phyloP scores from a whole-genome alignment of 805 yeast species.

The Ogataea nonfermentans region DNA sequence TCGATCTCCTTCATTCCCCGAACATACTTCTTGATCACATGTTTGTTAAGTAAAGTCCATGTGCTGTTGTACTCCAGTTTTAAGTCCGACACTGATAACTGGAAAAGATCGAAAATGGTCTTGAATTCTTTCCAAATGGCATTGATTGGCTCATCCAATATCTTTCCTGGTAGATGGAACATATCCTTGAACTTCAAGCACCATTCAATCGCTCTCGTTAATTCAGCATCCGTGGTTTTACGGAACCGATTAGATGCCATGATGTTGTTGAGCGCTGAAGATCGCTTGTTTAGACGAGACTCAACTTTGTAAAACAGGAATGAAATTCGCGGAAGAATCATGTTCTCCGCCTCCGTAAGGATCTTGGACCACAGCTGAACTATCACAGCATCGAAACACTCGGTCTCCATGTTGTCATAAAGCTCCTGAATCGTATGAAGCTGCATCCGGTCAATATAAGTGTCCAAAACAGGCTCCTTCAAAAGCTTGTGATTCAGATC shows the following conservation, averaged over 20 bases:
- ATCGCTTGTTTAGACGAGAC: constrained; percentile 19
- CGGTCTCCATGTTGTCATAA: constrained; percentile 32
- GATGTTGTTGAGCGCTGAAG: constrained; percentile 13
- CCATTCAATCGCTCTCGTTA: constrained; percentile 33
- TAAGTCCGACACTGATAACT: constrained; percentile 16
- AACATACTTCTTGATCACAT: constrained; percentile 20
- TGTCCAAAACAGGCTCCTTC: constrained; percentile 26
- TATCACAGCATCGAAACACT: constrained; percentile 30
- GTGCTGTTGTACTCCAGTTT: constrained; percentile 20
- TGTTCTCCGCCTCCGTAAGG: constrained; percentile 62
- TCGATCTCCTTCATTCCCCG: constrained; percentile 29
- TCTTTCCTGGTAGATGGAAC: constrained; percentile 28
- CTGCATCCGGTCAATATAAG: constrained; percentile 25
- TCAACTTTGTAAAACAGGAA: constrained; percentile 33
- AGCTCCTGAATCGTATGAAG: constrained; percentile 24
- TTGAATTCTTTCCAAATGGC: constrained; percentile 23
- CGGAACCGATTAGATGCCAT: constrained; percentile 11
- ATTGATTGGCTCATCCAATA: constrained; percentile 22
- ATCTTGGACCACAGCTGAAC: constrained; percentile 75
- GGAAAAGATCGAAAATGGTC: constrained; percentile 18
- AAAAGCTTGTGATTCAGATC: constrained; percentile 20
- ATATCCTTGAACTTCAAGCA: constrained; percentile 30
- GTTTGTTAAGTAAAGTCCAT: constrained; percentile 25
- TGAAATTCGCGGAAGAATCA: constrained; percentile 71
- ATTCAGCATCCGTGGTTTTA: constrained; percentile 24